These are phyloP conservation scores for Suillus plorans DNA, from an alignment of 768 basidiomycete species.

Conservation along the genomic window DNA sequence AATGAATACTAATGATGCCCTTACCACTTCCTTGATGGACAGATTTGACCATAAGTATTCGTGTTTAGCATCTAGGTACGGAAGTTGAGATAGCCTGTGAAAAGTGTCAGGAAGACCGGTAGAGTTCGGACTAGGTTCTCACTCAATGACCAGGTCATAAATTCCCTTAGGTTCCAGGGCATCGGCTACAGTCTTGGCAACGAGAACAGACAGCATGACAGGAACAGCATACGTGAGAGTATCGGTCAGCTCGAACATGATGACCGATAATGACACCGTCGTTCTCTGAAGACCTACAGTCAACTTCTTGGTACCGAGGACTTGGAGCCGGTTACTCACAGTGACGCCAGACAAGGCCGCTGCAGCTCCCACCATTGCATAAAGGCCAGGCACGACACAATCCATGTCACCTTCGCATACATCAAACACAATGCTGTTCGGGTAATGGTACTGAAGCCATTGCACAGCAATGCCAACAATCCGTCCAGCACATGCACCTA, in stretches of 20 bases:
- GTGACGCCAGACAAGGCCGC: conserved; percentile 96
- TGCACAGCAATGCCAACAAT: conserved; percentile 83
- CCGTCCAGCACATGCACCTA: conserved; percentile 91
- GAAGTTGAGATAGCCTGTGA: conserved; percentile 72
- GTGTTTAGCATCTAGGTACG: conserved; percentile 89
- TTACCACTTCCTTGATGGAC: conserved; percentile 76
- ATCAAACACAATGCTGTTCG: conserved; percentile 59
- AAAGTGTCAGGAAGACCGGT: conserved; percentile 1
- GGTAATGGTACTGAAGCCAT: conserved; percentile 65
- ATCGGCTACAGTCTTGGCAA: conserved; percentile 41
- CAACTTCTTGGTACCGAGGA: conserved; percentile 8
- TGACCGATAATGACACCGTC: conserved; percentile 92
- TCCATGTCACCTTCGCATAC: conserved; percentile 62
- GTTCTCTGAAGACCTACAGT: conserved; percentile 57
- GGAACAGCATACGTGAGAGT: conserved; percentile 91
- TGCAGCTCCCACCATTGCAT: conserved; percentile 96
- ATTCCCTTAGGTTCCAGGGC: conserved; percentile 75
- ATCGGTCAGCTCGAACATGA: conserved; percentile 93
- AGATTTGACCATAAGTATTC: conserved; percentile 85
- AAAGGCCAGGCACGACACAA: conserved; percentile 87
- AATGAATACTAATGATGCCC: conserved; percentile 23
- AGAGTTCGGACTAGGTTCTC: conserved; percentile 13
- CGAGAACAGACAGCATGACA: conserved; percentile 84
- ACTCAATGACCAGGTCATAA: conserved; percentile 95
- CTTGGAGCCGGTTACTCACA: conserved; percentile 40